phyloP scores from a whole-genome alignment of 441 rosid species.

The Pelargonium fulgidum region DNA sequence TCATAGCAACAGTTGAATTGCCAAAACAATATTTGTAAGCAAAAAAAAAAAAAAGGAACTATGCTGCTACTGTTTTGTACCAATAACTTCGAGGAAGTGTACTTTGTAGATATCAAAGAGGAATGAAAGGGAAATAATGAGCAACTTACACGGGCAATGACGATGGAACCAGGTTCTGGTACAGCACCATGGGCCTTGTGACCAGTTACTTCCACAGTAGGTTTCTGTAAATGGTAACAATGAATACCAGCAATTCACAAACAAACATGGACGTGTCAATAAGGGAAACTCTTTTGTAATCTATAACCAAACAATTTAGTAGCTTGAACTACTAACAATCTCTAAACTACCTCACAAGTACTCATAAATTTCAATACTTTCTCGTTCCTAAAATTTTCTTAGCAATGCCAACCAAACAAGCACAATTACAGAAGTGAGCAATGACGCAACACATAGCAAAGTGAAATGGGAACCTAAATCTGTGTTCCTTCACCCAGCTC shows the following conservation, averaged over 20 bases:
- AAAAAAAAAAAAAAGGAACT: not conserved
- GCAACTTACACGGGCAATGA: conserved; percentile 61
- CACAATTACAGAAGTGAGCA: too few species aligned
- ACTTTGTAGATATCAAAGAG: not conserved
- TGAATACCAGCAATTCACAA: not conserved
- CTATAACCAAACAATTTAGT: too few species aligned
- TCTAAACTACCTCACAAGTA: too few species aligned
- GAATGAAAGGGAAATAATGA: not conserved
- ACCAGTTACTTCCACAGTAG: conserved; percentile 68
- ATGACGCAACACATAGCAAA: too few species aligned
- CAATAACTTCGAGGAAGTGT: not conserved
- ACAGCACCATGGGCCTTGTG: conserved; percentile 77
- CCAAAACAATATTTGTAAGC: too few species aligned
- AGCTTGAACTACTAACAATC: too few species aligned
- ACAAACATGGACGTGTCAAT: not conserved
- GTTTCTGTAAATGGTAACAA: conserved; percentile 41
- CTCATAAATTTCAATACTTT: too few species aligned
- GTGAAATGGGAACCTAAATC: too few species aligned
- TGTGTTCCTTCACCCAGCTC: too few species aligned
- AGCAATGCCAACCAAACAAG: not conserved
- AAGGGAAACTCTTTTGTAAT: too few species aligned
- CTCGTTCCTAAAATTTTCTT: not conserved
- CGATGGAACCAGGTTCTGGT: conserved; percentile 74
- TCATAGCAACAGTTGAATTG: too few species aligned
- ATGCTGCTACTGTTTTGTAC: not conserved